Base-by-base conservation (phyloP, 208 protist species). In the Naegleria gruberi region DNA sequence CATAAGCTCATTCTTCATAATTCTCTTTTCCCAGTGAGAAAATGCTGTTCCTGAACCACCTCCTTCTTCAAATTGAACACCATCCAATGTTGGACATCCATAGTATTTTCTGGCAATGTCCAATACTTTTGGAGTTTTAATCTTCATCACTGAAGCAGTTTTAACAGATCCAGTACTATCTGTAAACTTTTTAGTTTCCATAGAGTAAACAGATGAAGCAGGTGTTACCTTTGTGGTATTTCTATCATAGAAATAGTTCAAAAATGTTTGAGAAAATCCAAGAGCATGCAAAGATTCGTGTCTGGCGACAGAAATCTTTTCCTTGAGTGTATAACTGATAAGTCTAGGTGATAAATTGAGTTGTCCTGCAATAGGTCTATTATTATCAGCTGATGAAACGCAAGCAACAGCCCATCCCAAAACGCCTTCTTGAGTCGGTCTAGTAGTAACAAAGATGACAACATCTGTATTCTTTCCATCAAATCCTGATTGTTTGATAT, bases 361-460 rank as follows among this genome's bases (percentile, higher is more conserved):
- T 86, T 86, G 82, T 86, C 82, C 82, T n/a, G 43, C 43, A 30
- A 86, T 42, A 46, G 82, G 82, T 86, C 82, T 42, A 45, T 46
- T 40, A 12, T 42, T 42, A 4, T 37, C 12, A 15, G 41, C 37
- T 30, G 43, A 30, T 7, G 37, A 42, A 30, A 44, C 17, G n/a
- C 82, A 86, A 8, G 0, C 0, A 0, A 86, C 23, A 86, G 42
- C 82, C 82, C 82, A 86, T 37, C 82, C 82, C 2, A 86, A n/a
- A 8, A 86, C 82, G 12, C 82, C 82, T 12, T 0, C 12, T 10
- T 86, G 15, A 45, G 82, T 86, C 0, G 82, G 82, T n/a, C 82
- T 42, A 4, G 34, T 17, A 7, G 82, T 65, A 1, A 65, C 82
- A 30, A 86, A 86, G 1, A 86, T 86, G 15, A 86, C 45, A 6